Conservation (phyloP, 1,284 basidiomycete genomes). For the Ceratorhiza oryzae-sativae region DNA sequence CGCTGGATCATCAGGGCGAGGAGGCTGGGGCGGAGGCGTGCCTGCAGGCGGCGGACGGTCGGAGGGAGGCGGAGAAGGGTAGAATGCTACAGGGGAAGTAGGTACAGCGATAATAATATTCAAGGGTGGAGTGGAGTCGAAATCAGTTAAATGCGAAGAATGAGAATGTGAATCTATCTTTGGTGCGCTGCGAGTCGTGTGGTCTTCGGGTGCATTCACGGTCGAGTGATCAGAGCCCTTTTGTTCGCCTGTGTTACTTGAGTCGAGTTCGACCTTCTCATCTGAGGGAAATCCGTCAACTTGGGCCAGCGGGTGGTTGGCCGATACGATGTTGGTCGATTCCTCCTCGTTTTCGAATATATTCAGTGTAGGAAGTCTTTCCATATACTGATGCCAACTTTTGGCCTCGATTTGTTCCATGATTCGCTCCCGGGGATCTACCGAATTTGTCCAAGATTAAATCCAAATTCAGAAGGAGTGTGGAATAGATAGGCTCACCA, state of each 20-base stretch:
- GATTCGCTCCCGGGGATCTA: constrained; percentile 16
- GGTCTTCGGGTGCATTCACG: no score
- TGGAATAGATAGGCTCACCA: constrained; percentile 29
- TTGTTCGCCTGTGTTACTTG: no score
- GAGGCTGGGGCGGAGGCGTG: neutral
- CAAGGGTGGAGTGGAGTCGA: neutral
- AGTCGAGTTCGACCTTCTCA: no score
- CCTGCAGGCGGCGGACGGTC: neutral
- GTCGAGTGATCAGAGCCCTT: no score
- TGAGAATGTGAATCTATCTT: no score
- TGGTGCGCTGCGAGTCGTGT: no score
- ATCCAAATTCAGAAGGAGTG: neutral
- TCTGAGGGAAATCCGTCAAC: neutral
- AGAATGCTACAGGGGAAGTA: no score
- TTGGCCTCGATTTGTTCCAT: constrained; percentile 2
- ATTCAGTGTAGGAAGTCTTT: neutral
- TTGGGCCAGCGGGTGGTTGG: neutral
- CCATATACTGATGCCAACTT: neutral
- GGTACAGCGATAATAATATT: no score
- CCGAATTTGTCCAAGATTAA: neutral
- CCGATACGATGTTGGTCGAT: neutral
- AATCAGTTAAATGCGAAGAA: no score
- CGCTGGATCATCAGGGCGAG: neutral
- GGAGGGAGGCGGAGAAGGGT: neutral
- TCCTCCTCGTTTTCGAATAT: constrained; percentile 11